Conservation (phyloP, 495 filamentous ascomycete genomes). For the Aspergillus ellipticus region DNA sequence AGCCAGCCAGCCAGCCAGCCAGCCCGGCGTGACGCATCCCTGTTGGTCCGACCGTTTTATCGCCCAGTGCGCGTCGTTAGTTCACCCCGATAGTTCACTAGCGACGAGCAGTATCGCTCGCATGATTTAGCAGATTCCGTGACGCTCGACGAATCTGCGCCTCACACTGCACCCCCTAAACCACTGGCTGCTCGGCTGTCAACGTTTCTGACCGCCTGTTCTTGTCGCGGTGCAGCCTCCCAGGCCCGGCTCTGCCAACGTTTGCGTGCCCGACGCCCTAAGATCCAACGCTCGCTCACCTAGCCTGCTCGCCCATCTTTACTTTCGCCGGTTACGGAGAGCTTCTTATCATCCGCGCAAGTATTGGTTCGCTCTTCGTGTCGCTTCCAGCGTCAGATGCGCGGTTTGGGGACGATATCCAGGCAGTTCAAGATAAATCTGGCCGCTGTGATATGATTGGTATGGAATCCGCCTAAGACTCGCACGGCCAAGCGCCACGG, state of each 20-base stretch:
- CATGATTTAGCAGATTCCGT: slow-evolving; percentile 3
- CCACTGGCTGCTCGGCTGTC: background rate
- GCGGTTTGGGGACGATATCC: slow-evolving; percentile 1
- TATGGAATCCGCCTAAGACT: slow-evolving; percentile 16
- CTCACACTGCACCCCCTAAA: background rate
- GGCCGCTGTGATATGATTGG: slow-evolving; percentile 15
- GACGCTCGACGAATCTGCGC: slow-evolving; percentile 1
- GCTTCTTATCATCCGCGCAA: background rate
- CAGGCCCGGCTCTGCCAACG: slow-evolving; percentile 8
- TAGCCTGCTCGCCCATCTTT: background rate
- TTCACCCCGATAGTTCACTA: background rate
- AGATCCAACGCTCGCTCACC: slow-evolving; percentile 14
- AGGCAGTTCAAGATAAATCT: slow-evolving; percentile 1
- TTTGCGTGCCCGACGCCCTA: slow-evolving; percentile 26
- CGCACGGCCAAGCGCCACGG: slow-evolving; percentile 25
- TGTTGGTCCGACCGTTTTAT: background rate
- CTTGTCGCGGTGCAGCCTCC: slow-evolving; percentile 6
- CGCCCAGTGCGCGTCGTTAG: slow-evolving; percentile 3
- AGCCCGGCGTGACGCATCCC: background rate
- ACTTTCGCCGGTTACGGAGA: background rate
- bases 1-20: background rate
- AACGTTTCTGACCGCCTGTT: slow-evolving; percentile 19
- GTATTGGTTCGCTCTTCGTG: background rate
- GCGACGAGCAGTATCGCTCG: background rate
- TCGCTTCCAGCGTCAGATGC: slow-evolving; percentile 4